A percentile compares a stretch with the other conserved stretches of the same genome.
phyloP scores from a whole-genome alignment of 2,329 filamentous ascomycete genomes.

The Ramularia endophylla region DNA sequence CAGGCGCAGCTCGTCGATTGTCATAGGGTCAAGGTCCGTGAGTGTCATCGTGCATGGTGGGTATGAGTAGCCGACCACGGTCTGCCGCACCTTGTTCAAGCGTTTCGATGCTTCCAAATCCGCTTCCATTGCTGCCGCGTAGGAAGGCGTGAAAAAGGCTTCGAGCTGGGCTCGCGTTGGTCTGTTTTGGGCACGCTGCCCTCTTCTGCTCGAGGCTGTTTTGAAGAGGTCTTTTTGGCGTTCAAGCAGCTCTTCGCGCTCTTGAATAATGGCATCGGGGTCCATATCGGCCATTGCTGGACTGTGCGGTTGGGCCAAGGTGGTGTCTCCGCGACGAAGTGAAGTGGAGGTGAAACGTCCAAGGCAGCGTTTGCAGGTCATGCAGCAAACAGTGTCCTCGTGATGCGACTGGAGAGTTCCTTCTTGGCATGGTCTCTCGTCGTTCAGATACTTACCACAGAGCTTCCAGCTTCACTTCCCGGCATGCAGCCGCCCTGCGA shows the following conservation, averaged over 20 bases:
- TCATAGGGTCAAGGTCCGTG: slow-evolving; percentile 13
- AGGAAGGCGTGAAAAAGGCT: not conserved
- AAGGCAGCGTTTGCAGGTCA: too few species aligned
- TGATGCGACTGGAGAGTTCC: too few species aligned
- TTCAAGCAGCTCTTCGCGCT: not conserved
- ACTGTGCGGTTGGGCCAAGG: too few species aligned
- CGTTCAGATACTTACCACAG: too few species aligned
- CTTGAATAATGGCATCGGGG: not conserved
- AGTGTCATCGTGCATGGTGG: slow-evolving; percentile 16
- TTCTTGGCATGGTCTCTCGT: too few species aligned
- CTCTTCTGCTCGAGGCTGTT: not conserved
- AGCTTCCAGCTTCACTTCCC: too few species aligned
- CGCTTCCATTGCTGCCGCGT: not conserved
- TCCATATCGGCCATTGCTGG: too few species aligned
- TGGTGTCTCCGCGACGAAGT: too few species aligned
- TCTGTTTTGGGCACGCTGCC: not conserved
- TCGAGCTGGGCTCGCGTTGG: slow-evolving; percentile 2
- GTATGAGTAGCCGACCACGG: slow-evolving; percentile 16
- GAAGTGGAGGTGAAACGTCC: too few species aligned
- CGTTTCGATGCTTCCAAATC: not conserved
- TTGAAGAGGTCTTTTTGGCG: slow-evolving; percentile 1
- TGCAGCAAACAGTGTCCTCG: too few species aligned
- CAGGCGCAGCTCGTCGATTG: slow-evolving; percentile 15
- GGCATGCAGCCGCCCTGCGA: too few species aligned
- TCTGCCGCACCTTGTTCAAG: not conserved